phyloP scores from a whole-genome alignment of 179 eudicot genomes.

The Spinacia oleracea region DNA sequence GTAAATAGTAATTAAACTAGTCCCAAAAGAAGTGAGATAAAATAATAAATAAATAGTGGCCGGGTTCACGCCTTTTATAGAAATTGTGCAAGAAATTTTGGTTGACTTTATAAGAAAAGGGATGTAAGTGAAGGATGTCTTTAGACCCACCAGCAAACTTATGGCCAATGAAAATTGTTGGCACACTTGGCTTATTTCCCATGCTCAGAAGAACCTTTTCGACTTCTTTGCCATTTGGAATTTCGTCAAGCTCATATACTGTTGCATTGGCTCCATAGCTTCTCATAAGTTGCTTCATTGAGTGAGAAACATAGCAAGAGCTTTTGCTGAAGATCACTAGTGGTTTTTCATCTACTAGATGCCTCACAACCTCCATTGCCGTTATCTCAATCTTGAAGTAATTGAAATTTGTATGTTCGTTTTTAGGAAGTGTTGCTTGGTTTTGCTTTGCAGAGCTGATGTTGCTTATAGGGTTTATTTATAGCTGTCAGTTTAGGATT shows the following conservation, averaged over 20 bases:
- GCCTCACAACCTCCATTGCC: slow-evolving; percentile 40
- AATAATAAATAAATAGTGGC: too few relatives aligned
- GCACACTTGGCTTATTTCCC: slow-evolving; percentile 49
- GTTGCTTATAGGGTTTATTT: slow-evolving; percentile 23
- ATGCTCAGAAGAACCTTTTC: slow-evolving; percentile 46
- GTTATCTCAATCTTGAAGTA: background rate
- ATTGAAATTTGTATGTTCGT: background rate
- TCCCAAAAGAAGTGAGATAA: too few relatives aligned
- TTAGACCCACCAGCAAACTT: slow-evolving; percentile 61
- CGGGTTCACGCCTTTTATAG: too few relatives aligned
- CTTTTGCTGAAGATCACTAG: slow-evolving; percentile 74
- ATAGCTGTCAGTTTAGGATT: slow-evolving; percentile 27
- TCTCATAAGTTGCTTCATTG: slow-evolving; percentile 52
- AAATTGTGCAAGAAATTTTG: too few relatives aligned
- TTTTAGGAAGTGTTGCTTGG: background rate
- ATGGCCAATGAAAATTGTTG: slow-evolving; percentile 65
- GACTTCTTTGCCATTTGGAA: slow-evolving; percentile 55
- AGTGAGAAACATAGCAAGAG: slow-evolving; percentile 61
- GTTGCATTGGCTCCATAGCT: slow-evolving; percentile 62
- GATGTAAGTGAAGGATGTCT: slow-evolving; percentile 69
- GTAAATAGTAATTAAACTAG: too few relatives aligned
- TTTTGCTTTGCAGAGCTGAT: slow-evolving; percentile 14
- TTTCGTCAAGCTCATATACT: slow-evolving; percentile 64
- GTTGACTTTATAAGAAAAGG: too few relatives aligned
- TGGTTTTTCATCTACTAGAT: slow-evolving; percentile 45